A percentile compares a stretch with the other conserved stretches of the same genome.
These are phyloP conservation scores for Chloris gayana DNA, from an alignment of 176 grass and related monocot species.

Conservation along the genomic window DNA sequence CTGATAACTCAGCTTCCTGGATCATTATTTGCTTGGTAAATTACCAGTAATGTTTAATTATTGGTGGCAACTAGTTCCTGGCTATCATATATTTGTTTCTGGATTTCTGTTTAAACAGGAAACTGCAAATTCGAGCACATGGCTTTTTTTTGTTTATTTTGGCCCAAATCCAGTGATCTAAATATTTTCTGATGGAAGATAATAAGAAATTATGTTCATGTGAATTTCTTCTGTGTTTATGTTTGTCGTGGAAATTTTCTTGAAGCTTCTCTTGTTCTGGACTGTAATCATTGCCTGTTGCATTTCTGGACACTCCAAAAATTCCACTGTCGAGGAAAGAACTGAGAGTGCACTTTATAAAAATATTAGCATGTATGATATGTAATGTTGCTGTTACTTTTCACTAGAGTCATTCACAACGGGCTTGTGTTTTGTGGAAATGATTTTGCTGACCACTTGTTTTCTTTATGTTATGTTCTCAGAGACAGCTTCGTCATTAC, in stretches of 20 bases:
- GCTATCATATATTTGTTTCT: not conserved
- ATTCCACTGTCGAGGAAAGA: not conserved
- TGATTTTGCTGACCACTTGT: conserved; percentile 4
- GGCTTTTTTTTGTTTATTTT: not conserved
- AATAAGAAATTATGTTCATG: not conserved
- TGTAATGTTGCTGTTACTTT: not conserved
- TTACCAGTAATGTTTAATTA: not conserved
- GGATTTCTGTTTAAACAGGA: not conserved
- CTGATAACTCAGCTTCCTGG: conserved; percentile 10
- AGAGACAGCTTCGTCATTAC: conserved; percentile 79
- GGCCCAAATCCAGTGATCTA: not conserved
- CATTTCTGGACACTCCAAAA: not conserved
- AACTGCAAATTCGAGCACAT: not conserved
- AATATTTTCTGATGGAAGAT: not conserved
- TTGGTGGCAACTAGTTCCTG: not conserved
- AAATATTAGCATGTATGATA: conserved; percentile 14
- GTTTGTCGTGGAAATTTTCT: not conserved
- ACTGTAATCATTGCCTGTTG: not conserved
- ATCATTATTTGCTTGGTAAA: not conserved
- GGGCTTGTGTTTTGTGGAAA: conserved; percentile 17
- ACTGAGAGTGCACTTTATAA: not conserved
- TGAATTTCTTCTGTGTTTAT: conserved; percentile 1
- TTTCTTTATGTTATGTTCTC: conserved; percentile 13
- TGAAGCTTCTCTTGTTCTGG: not conserved
- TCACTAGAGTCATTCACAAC: not conserved